phyloP scores from a whole-genome alignment of 495 filamentous ascomycete species.

The Xylaria palmicola region DNA sequence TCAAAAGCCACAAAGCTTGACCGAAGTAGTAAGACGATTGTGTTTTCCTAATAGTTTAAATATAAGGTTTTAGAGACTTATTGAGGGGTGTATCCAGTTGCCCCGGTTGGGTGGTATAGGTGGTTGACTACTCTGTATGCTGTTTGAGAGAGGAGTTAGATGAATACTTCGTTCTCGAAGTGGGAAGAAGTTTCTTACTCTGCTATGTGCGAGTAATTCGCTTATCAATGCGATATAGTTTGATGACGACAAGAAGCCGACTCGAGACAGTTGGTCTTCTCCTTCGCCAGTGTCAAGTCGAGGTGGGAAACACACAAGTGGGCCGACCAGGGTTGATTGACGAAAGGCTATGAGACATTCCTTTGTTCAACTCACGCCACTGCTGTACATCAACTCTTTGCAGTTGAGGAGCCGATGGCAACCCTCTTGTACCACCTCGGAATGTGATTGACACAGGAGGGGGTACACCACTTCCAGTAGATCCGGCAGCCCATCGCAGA shows the following conservation, averaged over 20 bases:
- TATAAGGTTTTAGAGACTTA: too few relatives aligned
- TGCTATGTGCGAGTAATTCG: background rate
- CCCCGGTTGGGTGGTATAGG: too few relatives aligned
- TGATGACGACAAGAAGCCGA: background rate
- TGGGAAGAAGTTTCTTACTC: background rate
- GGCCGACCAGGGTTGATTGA: background rate
- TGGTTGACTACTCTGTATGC: too few relatives aligned
- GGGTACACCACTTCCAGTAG: constrained; percentile 42
- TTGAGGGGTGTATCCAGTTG: background rate
- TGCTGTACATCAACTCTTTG: constrained; percentile 41
- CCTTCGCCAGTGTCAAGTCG: background rate
- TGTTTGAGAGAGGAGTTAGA: background rate
- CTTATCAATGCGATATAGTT: background rate
- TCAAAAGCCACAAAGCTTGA: too few relatives aligned
- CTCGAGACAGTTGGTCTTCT: background rate
- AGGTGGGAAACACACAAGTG: background rate
- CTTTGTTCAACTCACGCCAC: constrained; percentile 20
- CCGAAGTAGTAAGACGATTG: too few relatives aligned
- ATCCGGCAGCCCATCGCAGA: constrained; percentile 44
- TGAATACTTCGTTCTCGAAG: background rate
- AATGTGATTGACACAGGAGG: constrained; percentile 43
- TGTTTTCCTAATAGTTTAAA: too few relatives aligned
- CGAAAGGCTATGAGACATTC: background rate
- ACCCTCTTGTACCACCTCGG: constrained; percentile 46
- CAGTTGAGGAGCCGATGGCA: constrained; percentile 39